Conservation (phyloP, 1,284 basidiomycete species). For the Ceratobasidium papillatum region DNA sequence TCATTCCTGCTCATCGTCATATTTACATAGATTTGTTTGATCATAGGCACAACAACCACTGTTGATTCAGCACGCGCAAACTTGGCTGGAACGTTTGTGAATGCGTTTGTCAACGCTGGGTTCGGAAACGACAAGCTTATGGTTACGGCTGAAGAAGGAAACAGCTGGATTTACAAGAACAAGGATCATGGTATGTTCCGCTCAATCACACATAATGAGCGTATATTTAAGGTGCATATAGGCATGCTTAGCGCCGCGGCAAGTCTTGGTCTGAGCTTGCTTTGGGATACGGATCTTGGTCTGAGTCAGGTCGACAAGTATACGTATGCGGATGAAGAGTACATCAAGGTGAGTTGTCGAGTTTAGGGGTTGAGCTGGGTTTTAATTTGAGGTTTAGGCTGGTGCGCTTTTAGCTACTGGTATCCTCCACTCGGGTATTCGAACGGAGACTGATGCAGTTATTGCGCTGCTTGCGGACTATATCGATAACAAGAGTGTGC, state of each 20-base stretch:
- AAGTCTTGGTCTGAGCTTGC: conserved; percentile 88
- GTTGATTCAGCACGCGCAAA: conserved; percentile 96
- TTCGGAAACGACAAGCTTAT: conserved; percentile 99
- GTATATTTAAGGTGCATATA: conserved; percentile 49
- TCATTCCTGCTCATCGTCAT: too few species aligned
- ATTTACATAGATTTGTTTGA: conserved; percentile 7
- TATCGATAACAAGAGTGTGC: conserved; percentile 85
- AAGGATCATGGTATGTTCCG: conserved; percentile 85
- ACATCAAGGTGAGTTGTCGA: conserved; percentile 77
- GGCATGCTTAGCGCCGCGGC: conserved; percentile 98
- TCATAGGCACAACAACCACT: conserved; percentile 68
- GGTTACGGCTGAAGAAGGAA: conserved; percentile 94
- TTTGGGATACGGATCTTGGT: conserved; percentile 98
- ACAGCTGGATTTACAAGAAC: conserved; percentile 99
- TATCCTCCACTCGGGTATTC: conserved; percentile 88
- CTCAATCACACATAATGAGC: background rate
- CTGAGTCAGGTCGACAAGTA: conserved; percentile 97
- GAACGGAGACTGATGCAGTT: conserved; percentile 94
- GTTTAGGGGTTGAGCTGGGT: background rate
- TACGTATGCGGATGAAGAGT: conserved; percentile 94
- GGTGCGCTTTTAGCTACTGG: conserved; percentile 96
- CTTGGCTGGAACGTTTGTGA: conserved; percentile 96
- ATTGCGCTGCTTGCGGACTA: conserved; percentile 92
- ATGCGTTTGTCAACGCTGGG: conserved; percentile 98
- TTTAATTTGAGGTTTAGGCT: conserved; percentile 59